These are phyloP conservation scores for Yamadazyma dendronema DNA, from an alignment of 1,139 yeast species.

Conservation along the genomic window DNA sequence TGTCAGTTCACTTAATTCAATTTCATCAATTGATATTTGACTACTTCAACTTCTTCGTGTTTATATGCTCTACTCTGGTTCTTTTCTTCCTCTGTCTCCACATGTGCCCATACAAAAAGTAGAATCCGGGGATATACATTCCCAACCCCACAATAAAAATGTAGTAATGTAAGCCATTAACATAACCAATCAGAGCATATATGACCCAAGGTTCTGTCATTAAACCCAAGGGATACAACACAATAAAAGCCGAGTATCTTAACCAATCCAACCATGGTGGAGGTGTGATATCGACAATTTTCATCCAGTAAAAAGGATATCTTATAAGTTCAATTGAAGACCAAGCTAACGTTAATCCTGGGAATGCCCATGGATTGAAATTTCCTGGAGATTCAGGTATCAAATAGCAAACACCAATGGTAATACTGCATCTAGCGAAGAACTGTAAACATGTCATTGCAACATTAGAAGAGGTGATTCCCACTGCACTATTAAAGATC, in stretches of 20 bases:
- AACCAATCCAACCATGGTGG: conserved; percentile 29
- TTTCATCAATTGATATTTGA: too few species aligned
- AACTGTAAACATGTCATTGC: conserved; percentile 31
- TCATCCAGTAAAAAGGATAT: conserved; percentile 28
- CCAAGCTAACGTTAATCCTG: conserved; percentile 33
- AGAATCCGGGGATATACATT: conserved; percentile 35
- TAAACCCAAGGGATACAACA: conserved; percentile 37
- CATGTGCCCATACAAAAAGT: conserved; percentile 32
- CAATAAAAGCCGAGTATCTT: conserved; percentile 32
- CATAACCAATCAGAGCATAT: conserved; percentile 21
- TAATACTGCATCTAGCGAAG: conserved; percentile 31
- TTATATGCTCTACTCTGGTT: too few species aligned
- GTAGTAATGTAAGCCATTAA: conserved; percentile 17
- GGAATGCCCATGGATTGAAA: conserved; percentile 23
- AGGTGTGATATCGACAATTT: conserved; percentile 13
- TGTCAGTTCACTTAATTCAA: too few species aligned
- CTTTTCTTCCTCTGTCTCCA: conserved; percentile 28
- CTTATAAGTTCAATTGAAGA: conserved; percentile 32
- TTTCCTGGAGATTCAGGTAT: conserved; percentile 36
- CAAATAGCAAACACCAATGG: conserved; percentile 29
- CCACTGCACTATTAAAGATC: conserved; percentile 23
- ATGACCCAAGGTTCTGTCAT: conserved; percentile 31
- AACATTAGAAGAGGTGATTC: conserved; percentile 32
- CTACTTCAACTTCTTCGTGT: too few species aligned
- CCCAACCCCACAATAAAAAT: conserved; percentile 29